A percentile compares a stretch with the other conserved stretches of the same genome.
Evolutionary conservation across 495 filamentous ascomycete species (phyloP).

Genomic region (Chaetomium cochliodes): DNA sequence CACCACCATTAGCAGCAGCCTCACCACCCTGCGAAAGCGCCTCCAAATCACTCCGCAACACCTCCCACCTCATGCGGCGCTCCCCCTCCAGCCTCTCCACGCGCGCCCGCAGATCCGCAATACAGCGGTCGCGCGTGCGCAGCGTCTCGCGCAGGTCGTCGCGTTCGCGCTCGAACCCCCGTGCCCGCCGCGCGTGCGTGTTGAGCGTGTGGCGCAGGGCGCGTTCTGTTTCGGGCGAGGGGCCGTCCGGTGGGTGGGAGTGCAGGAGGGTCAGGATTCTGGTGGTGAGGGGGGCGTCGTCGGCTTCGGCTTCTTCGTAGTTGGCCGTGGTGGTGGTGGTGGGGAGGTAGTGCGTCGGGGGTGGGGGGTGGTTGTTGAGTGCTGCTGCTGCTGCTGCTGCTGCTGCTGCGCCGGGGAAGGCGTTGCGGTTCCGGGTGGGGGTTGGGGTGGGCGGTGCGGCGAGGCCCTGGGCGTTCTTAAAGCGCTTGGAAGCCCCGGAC

Average conservation of each 20-base stretch:
- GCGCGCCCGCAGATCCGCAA: constrained; percentile 50
- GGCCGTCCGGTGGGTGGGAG: too few relatives aligned
- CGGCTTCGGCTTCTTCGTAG: constrained; percentile 29
- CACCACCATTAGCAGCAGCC: background rate
- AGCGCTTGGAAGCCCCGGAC: constrained; percentile 14
- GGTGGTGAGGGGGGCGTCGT: constrained; percentile 52
- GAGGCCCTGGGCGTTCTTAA: constrained; percentile 37
- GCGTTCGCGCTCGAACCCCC: constrained; percentile 59
- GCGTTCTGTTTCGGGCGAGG: constrained; percentile 38
- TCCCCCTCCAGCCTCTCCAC: constrained; percentile 52
- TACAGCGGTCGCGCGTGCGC: constrained; percentile 61
- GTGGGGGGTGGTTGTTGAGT: background rate
- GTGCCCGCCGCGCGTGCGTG: constrained; percentile 53
- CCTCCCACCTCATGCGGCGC: constrained; percentile 45
- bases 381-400: background rate
- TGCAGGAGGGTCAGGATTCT: constrained; percentile 54
- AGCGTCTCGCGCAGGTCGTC: constrained; percentile 61
- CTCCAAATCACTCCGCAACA: constrained; percentile 25
- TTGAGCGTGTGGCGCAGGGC: constrained; percentile 52
- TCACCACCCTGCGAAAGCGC: constrained; percentile 16
- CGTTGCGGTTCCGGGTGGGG: background rate
- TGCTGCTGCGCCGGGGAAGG: background rate
- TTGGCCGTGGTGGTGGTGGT: too few relatives aligned
- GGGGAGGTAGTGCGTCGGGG: background rate
- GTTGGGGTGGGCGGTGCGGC: constrained; percentile 21